Percentiles rank a stretch among this genome's conserved stretches.
Evolutionary conservation across 495 filamentous ascomycete genomes (phyloP).

Genomic region (Thermothielavioides terrestris): DNA sequence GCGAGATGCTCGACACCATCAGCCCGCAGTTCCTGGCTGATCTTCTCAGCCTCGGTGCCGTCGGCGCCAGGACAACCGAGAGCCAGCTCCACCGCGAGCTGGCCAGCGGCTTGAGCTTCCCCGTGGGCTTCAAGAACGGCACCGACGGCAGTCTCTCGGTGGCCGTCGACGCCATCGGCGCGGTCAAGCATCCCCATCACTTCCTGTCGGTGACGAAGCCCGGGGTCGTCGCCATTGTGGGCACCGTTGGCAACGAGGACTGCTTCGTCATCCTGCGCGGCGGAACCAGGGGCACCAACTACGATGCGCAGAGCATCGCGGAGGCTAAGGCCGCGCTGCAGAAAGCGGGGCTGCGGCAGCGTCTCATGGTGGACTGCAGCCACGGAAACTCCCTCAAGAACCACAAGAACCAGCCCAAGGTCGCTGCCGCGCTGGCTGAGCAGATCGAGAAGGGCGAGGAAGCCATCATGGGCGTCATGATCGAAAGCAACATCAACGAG

Average conservation of each 20-base stretch:
- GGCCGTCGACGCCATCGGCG: slow-evolving; percentile 93
- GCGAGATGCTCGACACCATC: slow-evolving; percentile 98
- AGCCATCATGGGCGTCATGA: slow-evolving; percentile 96
- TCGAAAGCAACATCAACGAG: slow-evolving; percentile 94
- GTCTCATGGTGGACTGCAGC: slow-evolving; percentile 97
- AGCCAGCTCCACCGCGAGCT: slow-evolving; percentile 91
- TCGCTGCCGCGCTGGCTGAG: slow-evolving; percentile 70
- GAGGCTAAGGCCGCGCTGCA: slow-evolving; percentile 27
- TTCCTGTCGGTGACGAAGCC: slow-evolving; percentile 98
- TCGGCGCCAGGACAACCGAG: slow-evolving; percentile 94
- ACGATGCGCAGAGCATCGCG: slow-evolving; percentile 71
- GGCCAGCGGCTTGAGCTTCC: slow-evolving; percentile 89
- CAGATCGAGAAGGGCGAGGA: slow-evolving; percentile 80
- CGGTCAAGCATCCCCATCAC: slow-evolving; percentile 88
- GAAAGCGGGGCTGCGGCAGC: slow-evolving; percentile 38
- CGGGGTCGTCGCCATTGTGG: slow-evolving; percentile 90
- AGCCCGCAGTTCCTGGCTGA: slow-evolving; percentile 98
- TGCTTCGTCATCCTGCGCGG: slow-evolving; percentile 97
- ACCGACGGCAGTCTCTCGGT: slow-evolving; percentile 88
- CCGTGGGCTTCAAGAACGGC: slow-evolving; percentile 99
- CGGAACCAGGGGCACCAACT: slow-evolving; percentile 90
- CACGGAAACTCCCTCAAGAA: slow-evolving; percentile 95
- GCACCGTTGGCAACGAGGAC: slow-evolving; percentile 92
- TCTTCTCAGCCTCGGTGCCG: slow-evolving; percentile 79
- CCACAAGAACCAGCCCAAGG: slow-evolving; percentile 96